phyloP scores from a whole-genome alignment of 2,329 filamentous ascomycete species.

The Sclerotinia nivalis region DNA sequence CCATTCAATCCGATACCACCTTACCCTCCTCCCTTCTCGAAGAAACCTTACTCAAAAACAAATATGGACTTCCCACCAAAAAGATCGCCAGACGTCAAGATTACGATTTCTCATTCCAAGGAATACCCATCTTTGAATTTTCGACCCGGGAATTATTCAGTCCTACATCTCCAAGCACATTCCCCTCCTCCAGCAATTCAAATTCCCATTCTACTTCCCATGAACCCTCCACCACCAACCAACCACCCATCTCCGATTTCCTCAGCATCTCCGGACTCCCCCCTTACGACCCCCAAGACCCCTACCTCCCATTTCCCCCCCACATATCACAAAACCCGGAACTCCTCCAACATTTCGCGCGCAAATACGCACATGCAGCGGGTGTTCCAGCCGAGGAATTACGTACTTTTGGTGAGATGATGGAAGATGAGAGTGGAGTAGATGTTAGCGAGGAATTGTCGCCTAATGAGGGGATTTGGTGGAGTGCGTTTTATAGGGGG shows the following conservation, averaged over 20 bases:
- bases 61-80: not conserved
- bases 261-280: not conserved
- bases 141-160: not conserved
- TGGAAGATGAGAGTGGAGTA: not conserved
- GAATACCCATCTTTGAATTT: constrained; percentile 40
- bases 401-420: not conserved
- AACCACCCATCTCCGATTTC: not conserved
- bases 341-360: too few species aligned
- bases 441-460: constrained; percentile 11
- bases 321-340: not conserved
- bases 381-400: not conserved
- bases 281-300: not conserved
- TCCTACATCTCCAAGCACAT: not conserved
- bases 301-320: not conserved
- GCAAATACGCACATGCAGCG: not conserved
- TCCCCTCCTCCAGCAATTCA: not conserved
- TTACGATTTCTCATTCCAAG: constrained; percentile 37
- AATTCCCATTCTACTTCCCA: not conserved
- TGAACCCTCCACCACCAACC: too few species aligned
- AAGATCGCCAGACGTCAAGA: constrained; percentile 33
- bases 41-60: not conserved
- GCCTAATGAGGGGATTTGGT: constrained; percentile 30
- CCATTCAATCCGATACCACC: constrained; percentile 19
- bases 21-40: not conserved
- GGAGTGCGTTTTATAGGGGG: constrained; percentile 27